These are phyloP conservation scores for Pythium pyrilobum DNA, from an alignment of 352 stramenopile species.

Conservation along the genomic window DNA sequence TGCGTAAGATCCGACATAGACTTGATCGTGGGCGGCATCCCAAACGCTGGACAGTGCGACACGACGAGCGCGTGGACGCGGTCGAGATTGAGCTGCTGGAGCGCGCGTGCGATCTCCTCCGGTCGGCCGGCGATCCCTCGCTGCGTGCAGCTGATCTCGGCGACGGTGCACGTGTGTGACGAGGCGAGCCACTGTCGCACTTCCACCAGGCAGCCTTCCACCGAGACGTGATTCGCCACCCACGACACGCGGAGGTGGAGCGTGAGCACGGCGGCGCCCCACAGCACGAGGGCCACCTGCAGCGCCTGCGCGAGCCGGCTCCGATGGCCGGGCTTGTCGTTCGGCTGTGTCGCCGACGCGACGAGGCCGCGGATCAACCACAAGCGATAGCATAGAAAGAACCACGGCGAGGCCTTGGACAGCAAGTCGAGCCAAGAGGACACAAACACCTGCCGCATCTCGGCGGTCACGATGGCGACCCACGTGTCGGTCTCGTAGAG, in stretches of 20 bases:
- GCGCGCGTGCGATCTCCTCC: neutral
- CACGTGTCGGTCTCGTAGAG: conserved; percentile 7
- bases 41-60: neutral
- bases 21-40: neutral
- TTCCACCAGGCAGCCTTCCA: conserved; percentile 10
- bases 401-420: conserved; percentile 10
- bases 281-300: neutral
- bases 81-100: neutral
- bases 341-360: neutral
- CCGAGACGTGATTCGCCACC: neutral
- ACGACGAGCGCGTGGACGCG: neutral
- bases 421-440: conserved; percentile 14
- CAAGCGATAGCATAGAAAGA: conserved; percentile 6
- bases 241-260: neutral
- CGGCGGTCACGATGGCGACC: neutral
- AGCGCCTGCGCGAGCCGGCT: neutral
- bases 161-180: conserved; percentile 5
- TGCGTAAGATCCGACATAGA: neutral
- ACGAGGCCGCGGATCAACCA: neutral
- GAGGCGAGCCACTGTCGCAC: conserved; percentile 2
- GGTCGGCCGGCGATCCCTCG: neutral
- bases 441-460: conserved; percentile 10
- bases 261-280: neutral
- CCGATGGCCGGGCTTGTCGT: neutral
- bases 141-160: conserved; percentile 15